These are phyloP conservation scores for Seiridium cupressi DNA, from an alignment of 2,329 filamentous ascomycete genomes.

Conservation along the genomic window DNA sequence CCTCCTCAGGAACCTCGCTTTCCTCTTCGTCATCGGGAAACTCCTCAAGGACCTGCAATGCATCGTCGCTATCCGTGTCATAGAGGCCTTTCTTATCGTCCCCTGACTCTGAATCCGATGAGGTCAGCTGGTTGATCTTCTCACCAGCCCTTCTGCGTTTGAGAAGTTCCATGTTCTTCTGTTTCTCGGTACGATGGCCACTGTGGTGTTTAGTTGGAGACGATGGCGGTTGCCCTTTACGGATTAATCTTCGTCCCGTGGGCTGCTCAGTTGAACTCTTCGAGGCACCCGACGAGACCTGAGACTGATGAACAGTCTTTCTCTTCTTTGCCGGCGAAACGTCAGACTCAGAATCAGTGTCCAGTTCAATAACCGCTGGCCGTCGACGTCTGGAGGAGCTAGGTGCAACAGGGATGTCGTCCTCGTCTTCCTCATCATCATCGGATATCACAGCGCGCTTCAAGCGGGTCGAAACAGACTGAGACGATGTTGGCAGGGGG, in stretches of 20 bases:
- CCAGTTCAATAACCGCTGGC: conserved; percentile 16
- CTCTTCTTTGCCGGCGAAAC: conserved; percentile 28
- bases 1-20: conserved; percentile 6
- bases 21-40: conserved; percentile 33
- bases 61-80: conserved; percentile 28
- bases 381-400: conserved; percentile 17
- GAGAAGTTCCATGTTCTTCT: conserved; percentile 38
- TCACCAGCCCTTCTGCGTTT: conserved; percentile 37
- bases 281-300: conserved; percentile 5
- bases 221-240: conserved; percentile 9
- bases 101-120: conserved; percentile 43
- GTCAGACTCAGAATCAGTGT: conserved; percentile 13
- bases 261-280: not conserved
- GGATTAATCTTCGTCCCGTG: conserved; percentile 4
- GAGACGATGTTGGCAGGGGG: conserved; percentile 19
- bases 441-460: conserved; percentile 19
- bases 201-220: conserved; percentile 19
- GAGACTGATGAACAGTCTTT: conserved; percentile 14
- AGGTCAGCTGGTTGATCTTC: conserved; percentile 33
- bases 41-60: conserved; percentile 25
- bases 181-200: conserved; percentile 32
- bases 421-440: conserved; percentile 17
- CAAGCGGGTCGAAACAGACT: conserved; percentile 27
- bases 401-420: conserved; percentile 7
- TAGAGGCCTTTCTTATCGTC: conserved; percentile 42